phyloP scores from a whole-genome alignment of 2,329 filamentous ascomycete genomes.

The Aspergillus fischeri region DNA sequence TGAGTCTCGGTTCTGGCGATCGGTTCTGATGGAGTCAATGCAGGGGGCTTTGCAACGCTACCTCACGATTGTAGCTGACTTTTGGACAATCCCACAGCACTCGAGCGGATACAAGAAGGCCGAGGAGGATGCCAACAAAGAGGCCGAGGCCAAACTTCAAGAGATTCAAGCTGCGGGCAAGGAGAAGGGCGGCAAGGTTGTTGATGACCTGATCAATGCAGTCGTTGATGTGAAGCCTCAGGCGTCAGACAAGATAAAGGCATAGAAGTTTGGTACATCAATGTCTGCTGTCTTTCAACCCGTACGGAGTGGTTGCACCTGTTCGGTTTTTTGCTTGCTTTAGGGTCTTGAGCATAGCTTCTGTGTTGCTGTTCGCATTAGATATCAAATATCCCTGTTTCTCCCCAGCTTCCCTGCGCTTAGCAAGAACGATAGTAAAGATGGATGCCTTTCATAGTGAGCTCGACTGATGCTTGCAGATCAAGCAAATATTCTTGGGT shows the following conservation, averaged over 20 bases:
- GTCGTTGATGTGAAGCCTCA: slow-evolving; percentile 79
- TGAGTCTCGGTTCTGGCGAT: slow-evolving; percentile 29
- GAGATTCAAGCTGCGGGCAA: slow-evolving; percentile 77
- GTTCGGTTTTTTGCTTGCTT: slow-evolving; percentile 8
- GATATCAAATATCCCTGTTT: background rate
- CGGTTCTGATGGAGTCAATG: background rate
- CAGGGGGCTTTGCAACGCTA: background rate
- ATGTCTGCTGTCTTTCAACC: background rate
- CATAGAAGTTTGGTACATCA: slow-evolving; percentile 19
- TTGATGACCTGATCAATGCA: slow-evolving; percentile 78
- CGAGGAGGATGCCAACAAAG: slow-evolving; percentile 73
- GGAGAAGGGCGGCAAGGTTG: slow-evolving; percentile 73
- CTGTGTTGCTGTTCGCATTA: slow-evolving; percentile 6
- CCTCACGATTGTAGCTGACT: background rate
- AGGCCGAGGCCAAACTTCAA: slow-evolving; percentile 74
- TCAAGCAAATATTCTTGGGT: too few relatives aligned
- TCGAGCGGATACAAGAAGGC: slow-evolving; percentile 83
- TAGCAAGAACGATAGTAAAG: background rate
- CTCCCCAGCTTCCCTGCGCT: background rate
- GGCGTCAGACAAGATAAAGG: slow-evolving; percentile 49
- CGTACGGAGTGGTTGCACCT: slow-evolving; percentile 3
- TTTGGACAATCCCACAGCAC: slow-evolving; percentile 56
- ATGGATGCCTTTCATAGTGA: background rate
- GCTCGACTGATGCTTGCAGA: background rate
- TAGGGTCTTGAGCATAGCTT: slow-evolving; percentile 13